phyloP scores from a whole-genome alignment of 768 basidiomycete species.

The Macrocybe gigantea region DNA sequence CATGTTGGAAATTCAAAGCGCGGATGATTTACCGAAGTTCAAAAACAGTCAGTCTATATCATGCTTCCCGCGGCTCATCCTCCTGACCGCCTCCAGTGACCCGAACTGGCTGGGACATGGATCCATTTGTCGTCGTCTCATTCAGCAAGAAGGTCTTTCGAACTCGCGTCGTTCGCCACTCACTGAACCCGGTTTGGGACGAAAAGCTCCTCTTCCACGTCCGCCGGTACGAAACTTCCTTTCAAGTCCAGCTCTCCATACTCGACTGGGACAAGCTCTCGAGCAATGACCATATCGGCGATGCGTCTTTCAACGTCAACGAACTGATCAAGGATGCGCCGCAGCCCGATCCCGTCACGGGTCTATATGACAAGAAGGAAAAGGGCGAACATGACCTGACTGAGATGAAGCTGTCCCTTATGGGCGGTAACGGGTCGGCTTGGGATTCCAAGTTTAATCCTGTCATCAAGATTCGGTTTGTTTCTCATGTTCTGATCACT shows the following conservation, averaged over 20 bases:
- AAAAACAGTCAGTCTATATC: constrained; percentile 67
- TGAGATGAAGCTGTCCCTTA: constrained; percentile 63
- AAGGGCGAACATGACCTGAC: constrained; percentile 63
- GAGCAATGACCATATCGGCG: constrained; percentile 86
- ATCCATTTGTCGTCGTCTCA: constrained; percentile 92
- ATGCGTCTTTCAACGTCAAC: constrained; percentile 61
- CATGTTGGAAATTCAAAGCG: constrained; percentile 85
- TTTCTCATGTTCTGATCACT: not conserved
- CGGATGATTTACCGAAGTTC: constrained; percentile 77
- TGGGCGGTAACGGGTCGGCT: constrained; percentile 47
- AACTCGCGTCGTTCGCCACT: constrained; percentile 83
- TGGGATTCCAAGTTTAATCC: constrained; percentile 78
- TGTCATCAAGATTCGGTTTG: constrained; percentile 58
- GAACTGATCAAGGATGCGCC: constrained; percentile 66
- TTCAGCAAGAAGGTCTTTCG: constrained; percentile 98
- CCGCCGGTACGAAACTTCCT: constrained; percentile 75
- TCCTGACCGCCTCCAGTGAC: constrained; percentile 50
- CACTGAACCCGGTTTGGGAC: constrained; percentile 83
- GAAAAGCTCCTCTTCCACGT: constrained; percentile 97
- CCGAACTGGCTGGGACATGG: constrained; percentile 91
- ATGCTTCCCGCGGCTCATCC: not conserved
- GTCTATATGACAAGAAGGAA: constrained; percentile 47
- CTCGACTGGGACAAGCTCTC: constrained; percentile 97
- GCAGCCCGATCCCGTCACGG: constrained; percentile 53
- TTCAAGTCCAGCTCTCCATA: constrained; percentile 73